Base-by-base conservation (phyloP, 2,329 filamentous ascomycete genomes). In the Coleophoma eucalyptorum region DNA sequence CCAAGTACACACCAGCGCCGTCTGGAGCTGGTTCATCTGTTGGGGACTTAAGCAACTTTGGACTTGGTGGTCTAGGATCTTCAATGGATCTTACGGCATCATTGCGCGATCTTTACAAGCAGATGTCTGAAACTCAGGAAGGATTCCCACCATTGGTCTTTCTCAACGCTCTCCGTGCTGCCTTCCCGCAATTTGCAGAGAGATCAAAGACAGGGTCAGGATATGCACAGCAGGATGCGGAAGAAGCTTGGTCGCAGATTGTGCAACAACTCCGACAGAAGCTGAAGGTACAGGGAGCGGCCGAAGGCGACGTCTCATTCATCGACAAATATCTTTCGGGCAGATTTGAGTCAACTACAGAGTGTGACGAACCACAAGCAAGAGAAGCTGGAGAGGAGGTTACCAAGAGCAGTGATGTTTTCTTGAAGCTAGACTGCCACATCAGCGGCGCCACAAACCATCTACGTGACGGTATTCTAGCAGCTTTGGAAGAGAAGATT, bases 191-290 rank as follows among this genome's bases (percentile, higher is more conserved):
- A 66, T 99, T 99, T 66, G 91, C 90, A 11, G 91, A 99, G 72
- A 87, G 83, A 63, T 83, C 90, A 50, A 92, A 89, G 67, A 86
- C 86, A 32, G 89, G 90, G 19, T 78, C 86, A 51, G 91, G 89
- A 6, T 97, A 87, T 65, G 92, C 94, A n/a, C 94, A 99, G 71
- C 94, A 99, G 71, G 94, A 99, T 73, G 94, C 94, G 1, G 94
- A 99, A 69, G 94, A 99, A 70, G 94, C 93, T 43, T 99, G 93
- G 91, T 94, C 93, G 18, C 93, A 97, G 67, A 95, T 99, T 55
- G 74, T 99, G 5, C 84, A 87, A 42, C 89, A 93, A 64, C 73
- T 99, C 35, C 84, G 87, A 55, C 81, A 88, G 62, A 93, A 89
- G 65, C 73, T 97, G 46, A 86, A 83, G 65, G 70, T 88, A 56